A percentile compares a stretch with the other conserved stretches of the same genome.
phyloP scores from a whole-genome alignment of 306 rosid species.

The Prosopis cineraria region DNA sequence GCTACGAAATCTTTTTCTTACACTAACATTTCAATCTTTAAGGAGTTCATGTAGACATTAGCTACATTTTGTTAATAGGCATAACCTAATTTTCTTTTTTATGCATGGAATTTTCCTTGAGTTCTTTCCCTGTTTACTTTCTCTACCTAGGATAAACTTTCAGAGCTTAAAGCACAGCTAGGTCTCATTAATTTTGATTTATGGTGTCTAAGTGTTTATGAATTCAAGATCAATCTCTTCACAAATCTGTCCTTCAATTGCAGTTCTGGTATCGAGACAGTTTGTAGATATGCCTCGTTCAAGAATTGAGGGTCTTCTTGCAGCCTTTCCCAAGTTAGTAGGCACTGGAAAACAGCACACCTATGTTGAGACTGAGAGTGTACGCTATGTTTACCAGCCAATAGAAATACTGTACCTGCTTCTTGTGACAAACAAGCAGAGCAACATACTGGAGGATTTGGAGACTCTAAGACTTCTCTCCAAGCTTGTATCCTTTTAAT shows the following conservation, averaged over 20 bases:
- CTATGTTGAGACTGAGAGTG: constrained; percentile 92
- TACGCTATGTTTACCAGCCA: constrained; percentile 97
- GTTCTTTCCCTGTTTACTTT: neutral
- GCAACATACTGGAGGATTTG: constrained; percentile 95
- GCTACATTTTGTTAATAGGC: neutral
- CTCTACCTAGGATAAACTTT: neutral
- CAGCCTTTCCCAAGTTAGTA: constrained; percentile 94
- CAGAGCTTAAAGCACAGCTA: neutral
- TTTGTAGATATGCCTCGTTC: constrained; percentile 90
- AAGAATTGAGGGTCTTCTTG: constrained; percentile 97
- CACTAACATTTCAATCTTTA: neutral
- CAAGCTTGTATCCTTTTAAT: constrained; percentile 85
- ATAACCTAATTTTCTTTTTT: neutral
- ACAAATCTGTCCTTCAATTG: constrained; percentile 19
- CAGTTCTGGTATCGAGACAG: constrained; percentile 96
- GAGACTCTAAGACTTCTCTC: constrained; percentile 92
- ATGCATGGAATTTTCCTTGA: neutral
- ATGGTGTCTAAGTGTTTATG: constrained; percentile 11
- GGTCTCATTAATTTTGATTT: constrained; percentile 6
- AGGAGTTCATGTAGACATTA: neutral
- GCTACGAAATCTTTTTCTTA: neutral
- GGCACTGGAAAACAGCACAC: constrained; percentile 98
- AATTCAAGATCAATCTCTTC: constrained; percentile 8
- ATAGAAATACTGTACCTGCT: constrained; percentile 90
- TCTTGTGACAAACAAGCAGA: constrained; percentile 93